Conservation (phyloP, 495 filamentous ascomycete species). For the Neurospora tetraspora region DNA sequence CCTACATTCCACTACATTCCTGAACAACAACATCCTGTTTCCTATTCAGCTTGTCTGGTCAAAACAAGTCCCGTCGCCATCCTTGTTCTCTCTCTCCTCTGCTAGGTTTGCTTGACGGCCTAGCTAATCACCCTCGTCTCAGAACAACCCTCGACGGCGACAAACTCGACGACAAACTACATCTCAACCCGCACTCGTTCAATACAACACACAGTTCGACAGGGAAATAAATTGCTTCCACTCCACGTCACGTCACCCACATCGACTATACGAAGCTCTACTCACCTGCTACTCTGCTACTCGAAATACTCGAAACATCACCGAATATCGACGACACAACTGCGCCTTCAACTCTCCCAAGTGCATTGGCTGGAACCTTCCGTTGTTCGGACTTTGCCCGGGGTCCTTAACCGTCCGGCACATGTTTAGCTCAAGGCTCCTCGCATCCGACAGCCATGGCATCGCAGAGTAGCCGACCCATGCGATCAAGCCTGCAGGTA, state of each 20-base stretch:
- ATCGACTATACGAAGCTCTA: not conserved
- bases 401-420: conserved; percentile 6
- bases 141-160: not conserved
- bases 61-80: not conserved
- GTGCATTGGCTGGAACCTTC: too few species aligned
- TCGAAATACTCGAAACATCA: not conserved
- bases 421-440: conserved; percentile 27
- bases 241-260: not conserved
- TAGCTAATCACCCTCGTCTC: not conserved
- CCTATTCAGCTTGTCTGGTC: not conserved
- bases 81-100: not conserved
- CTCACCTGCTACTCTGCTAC: not conserved
- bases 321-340: not conserved
- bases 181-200: not conserved
- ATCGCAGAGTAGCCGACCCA: conserved; percentile 40
- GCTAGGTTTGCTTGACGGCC: not conserved
- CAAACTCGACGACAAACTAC: not conserved
- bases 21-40: not conserved
- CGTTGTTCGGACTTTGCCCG: not conserved
- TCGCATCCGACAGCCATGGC: conserved; percentile 28
- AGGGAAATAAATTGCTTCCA: not conserved
- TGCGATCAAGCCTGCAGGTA: conserved; percentile 55
- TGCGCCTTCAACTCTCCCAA: not conserved
- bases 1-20: not conserved
- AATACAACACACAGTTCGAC: not conserved